Conservation (phyloP, 441 rosid genomes). For the Kokia cookei region DNA sequence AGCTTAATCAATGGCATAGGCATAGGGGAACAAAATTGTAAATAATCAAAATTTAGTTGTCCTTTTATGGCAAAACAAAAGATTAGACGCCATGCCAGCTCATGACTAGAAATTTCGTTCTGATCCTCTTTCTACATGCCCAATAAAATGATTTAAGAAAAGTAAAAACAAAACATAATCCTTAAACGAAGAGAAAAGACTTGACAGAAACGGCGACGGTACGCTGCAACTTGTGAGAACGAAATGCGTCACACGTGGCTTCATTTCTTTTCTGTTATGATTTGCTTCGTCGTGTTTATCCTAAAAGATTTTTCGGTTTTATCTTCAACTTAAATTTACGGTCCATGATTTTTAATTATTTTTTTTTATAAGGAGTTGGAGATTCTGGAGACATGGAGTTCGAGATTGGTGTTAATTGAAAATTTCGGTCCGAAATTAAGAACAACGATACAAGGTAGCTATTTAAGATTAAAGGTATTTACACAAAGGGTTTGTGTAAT, state of each 20-base stretch:
- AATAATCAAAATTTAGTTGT: neutral
- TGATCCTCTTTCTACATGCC: neutral
- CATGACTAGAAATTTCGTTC: neutral
- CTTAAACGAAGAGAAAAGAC: neutral
- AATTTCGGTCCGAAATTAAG: too few relatives aligned
- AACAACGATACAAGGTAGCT: too few relatives aligned
- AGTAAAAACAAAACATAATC: neutral
- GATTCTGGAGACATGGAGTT: too few relatives aligned
- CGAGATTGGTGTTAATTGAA: too few relatives aligned
- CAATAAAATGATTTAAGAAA: neutral
- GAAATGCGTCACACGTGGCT: neutral
- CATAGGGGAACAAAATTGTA: neutral
- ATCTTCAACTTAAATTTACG: neutral
- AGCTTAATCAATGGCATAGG: neutral
- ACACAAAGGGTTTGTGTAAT: too few relatives aligned
- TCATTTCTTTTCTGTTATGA: too few relatives aligned
- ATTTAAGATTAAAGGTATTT: too few relatives aligned
- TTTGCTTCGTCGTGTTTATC: neutral
- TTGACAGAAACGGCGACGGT: conserved; percentile 24
- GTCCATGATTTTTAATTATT: too few relatives aligned
- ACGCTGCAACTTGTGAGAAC: conserved; percentile 19
- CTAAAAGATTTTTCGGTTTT: neutral
- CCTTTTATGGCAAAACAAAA: neutral
- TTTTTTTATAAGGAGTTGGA: too few relatives aligned
- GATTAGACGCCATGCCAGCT: neutral